Evolutionary conservation across 2,329 filamentous ascomycete genomes (phyloP), one percentile per base, ranked within the genome.

Genomic region (Thermothelomyces thermophilus): DNA sequence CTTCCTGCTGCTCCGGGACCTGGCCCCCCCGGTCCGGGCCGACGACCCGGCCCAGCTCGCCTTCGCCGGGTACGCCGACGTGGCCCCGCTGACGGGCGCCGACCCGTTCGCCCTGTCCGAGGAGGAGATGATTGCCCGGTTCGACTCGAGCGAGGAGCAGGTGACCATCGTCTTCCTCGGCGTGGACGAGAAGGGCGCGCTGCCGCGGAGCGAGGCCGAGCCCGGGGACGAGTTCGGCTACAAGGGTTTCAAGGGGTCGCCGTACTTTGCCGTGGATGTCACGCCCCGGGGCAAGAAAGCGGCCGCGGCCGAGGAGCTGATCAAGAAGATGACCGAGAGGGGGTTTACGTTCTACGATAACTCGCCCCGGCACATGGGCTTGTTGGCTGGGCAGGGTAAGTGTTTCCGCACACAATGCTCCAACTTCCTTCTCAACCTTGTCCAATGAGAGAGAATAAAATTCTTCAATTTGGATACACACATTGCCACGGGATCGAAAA

Each of bases 201-300:
- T 73, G 46, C 52, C 53, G 5, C 44, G 52, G 7, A 39, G 28
- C 11, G 54, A 17, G 3, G 42, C 13, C 55, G 66, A 39, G 62
- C 66, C 16, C 63, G 26, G 26, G 20, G 41, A 53, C 11, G 76
- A 71, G 0, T 77, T 86, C 45, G 63, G 73, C 52, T 85, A 84
- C 62, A 82, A 81, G 52, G 80, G 81, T 41, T 94, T 95, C 64
- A 78, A 74, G 30, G 93, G 91, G 3, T 76, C 77, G 42, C 90
- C 93, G 1, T 94, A 83, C 69, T 98, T 97, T 64, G 91, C 90
- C 1, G 67, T 98, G 11, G 93, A 97, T 64, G 78, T 95, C 17
- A 94, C 90, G 3, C 85, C 89, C 0, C 80, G 77, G 55, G 83
- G 79, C 1, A 73, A 73, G 3, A 70, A 82, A 31, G 80, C 78